Conservation (phyloP, 2,329 filamentous ascomycete species). For the Monilinia laxa region DNA sequence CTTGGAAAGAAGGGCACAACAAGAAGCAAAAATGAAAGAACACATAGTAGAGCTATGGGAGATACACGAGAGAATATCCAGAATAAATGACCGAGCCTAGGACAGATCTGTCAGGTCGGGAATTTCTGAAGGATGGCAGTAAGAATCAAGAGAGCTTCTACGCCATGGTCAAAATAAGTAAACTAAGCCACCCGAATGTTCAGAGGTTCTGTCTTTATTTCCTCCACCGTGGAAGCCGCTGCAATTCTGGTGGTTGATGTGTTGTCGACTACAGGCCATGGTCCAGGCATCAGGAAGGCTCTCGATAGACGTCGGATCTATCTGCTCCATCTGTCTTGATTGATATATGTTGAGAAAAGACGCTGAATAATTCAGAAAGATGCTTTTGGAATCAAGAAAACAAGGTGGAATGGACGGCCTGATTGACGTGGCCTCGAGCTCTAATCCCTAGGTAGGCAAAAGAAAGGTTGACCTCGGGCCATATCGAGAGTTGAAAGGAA, state of each 20-base stretch:
- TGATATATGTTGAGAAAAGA: neutral
- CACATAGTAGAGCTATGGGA: neutral
- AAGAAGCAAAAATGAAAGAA: neutral
- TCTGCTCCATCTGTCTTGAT: too few relatives aligned
- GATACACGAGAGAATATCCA: neutral
- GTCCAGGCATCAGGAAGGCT: neutral
- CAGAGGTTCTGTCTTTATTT: neutral
- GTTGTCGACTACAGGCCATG: neutral
- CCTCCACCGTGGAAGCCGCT: too few relatives aligned
- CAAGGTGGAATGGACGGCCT: neutral
- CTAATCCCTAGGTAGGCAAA: too few relatives aligned
- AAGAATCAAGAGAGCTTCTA: neutral
- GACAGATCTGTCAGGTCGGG: neutral
- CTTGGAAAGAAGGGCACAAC: neutral
- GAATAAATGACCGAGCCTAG: neutral
- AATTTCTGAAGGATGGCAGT: neutral
- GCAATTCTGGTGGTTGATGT: neutral
- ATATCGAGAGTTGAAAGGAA: neutral
- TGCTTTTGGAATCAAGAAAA: neutral
- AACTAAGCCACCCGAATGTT: too few relatives aligned
- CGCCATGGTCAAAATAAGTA: neutral
- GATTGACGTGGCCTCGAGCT: neutral
- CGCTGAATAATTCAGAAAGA: neutral
- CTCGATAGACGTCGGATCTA: fast-evolving
- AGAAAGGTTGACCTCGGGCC: neutral